Percentiles rank a stretch among this genome's conserved stretches.
Evolutionary conservation across 495 filamentous ascomycete genomes (phyloP).

Genomic region (Aspergillus carlsbadensis): DNA sequence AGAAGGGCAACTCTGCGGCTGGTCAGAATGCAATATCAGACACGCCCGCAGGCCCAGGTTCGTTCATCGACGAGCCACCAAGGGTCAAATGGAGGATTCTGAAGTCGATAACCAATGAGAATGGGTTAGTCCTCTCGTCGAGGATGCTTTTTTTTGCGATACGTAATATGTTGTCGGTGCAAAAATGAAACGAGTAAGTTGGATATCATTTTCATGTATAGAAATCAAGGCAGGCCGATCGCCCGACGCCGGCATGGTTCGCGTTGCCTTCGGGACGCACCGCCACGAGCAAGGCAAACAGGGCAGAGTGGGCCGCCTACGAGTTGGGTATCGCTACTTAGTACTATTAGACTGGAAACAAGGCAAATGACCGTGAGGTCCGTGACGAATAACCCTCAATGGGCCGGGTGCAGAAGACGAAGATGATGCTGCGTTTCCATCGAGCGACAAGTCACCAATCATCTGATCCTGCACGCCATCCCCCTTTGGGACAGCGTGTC

Average conservation of each 20-base stretch:
- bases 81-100: background rate
- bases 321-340: background rate
- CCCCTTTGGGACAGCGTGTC: slow-evolving; percentile 23
- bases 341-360: background rate
- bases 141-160: background rate
- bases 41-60: too few species aligned
- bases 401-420: background rate
- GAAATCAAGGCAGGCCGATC: slow-evolving; percentile 16
- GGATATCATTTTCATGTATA: slow-evolving; percentile 14
- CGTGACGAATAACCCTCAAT: background rate
- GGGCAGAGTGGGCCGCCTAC: background rate
- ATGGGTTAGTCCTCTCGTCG: background rate
- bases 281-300: background rate
- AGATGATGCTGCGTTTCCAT: background rate
- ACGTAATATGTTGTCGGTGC: background rate
- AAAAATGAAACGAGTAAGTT: background rate
- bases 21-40: too few species aligned
- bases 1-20: background rate
- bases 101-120: background rate
- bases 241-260: slow-evolving; percentile 4
- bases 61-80: too few species aligned
- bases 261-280: background rate
- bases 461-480: slow-evolving; percentile 18
- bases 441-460: slow-evolving; percentile 7
- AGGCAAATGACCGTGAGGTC: too few species aligned